Evolutionary conservation across 805 yeast genomes (phyloP), one percentile per base, ranked within the genome.

Genomic region (Schwanniomyces pseudopolymorphus): DNA sequence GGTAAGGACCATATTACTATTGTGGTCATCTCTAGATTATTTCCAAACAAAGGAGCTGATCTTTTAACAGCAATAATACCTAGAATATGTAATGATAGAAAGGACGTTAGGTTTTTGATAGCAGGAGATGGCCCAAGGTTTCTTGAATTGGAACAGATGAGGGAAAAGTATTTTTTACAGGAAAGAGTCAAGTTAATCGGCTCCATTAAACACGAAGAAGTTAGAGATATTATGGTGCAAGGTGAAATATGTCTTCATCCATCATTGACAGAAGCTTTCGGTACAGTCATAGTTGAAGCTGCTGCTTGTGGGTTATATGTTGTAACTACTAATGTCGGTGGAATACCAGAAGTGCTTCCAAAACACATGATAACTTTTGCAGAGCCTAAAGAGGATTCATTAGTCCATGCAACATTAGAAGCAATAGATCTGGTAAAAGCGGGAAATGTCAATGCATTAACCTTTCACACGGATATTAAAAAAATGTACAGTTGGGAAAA

Each of bases 41-140:
- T 87, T 60, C 95, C 95, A n/a, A 94, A 94, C 63, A 94, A 94
- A 61, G 99, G 99, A 28, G 94, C 96, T 0, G 99, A 91, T 59
- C 71, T 94, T 17, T 68, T 94, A 17, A 83, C 87, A 2, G 94
- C 89, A 0, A 78, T 89, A 11, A 86, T 94, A 19, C 99, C 99
- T 0, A 70, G 83, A 35, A 83, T 94, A 3, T 94, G 99, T 60
- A 58, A 70, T 5, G 63, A 69, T 13, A 78, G 83, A 45, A 75
- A 79, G 0, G 77, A 80, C 14, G 91, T 91, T 1, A 80, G 82
- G 43, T 91, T 94, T 54, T 64, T 92, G 2, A 82, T 94, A 39
- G 99, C 97, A 3, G 99, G 99, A 10, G 95, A 89, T 65, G 99
- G 99, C 0, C 99, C 99, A 1, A 88, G 89, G 57, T 90, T 87